Evolutionary conservation across 108 stramenopile genomes (phyloP), one percentile per base, ranked within the genome.

Genomic region (Cyclostephanos tholiformis): DNA sequence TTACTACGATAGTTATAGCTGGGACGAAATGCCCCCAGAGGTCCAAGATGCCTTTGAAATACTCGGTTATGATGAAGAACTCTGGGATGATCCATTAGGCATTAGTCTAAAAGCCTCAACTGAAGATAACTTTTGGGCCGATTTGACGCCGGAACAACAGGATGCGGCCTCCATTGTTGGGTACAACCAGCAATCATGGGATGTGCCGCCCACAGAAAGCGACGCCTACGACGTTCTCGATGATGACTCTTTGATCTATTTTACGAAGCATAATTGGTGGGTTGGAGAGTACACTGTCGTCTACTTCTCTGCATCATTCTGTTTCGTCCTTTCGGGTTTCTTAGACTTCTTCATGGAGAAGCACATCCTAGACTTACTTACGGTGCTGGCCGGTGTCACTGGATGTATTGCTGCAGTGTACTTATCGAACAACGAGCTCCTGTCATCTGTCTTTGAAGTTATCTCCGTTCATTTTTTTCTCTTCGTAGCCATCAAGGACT

Each of bases 21-120:
- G 87, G 87, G 56, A 80, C 0, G 71, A 83, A 23, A 57, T 88
- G 56, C 80, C 74, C 39, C 13, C 30, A 2, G 72, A 82, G 12
- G 73, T 82, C 41, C 69, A 74, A 64, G 67, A 65, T 20, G 89
- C 85, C 6, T 82, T 75, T 22, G 38, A 55, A 38, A 49, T 66
- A 0, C 32, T 85, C 19, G 84, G 84, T 16, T 82, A 71, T 29
- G 57, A 50, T 35, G 17, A 68, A 38, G n/a, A 63, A 13, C 49
- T 66, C 46, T 82, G 84, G 84, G 63, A 82, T 61, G 44, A 69
- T n/a, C 14, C 43, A 25, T 65, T 32, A 39, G 25, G 46, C 29
- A 65, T 25, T 8, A 39, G 44, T 48, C 38, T 32, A 3, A 19
- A 20, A 11, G 43, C 64, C 14, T 39, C 39, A 11, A 9, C 26